These are phyloP conservation scores for Pleurozium schreberi DNA, from an alignment of 225 moss, liverwort and hornwort genomes.

Conservation along the genomic window DNA sequence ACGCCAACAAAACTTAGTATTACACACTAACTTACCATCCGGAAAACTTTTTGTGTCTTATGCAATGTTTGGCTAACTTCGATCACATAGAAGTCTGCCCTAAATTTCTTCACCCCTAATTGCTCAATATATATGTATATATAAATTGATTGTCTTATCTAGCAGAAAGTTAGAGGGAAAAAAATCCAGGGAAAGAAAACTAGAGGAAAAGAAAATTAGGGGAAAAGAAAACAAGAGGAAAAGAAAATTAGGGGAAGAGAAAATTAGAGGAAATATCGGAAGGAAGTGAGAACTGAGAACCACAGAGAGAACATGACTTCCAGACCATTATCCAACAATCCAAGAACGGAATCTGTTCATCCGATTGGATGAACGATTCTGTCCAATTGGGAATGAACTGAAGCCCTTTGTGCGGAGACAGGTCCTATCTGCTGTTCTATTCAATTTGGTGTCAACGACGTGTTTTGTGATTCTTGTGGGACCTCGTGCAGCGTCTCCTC, in stretches of 20 bases:
- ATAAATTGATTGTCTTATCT: too few species aligned
- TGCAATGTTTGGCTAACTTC: background rate
- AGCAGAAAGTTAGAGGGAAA: too few species aligned
- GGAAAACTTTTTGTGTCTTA: background rate
- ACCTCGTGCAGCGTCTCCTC: background rate
- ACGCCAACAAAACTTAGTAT: background rate
- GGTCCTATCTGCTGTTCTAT: background rate
- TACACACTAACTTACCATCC: background rate
- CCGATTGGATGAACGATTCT: background rate
- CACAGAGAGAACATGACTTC: background rate
- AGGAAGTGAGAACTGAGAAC: background rate
- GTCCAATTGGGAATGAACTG: background rate
- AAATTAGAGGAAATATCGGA: background rate
- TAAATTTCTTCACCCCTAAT: background rate
- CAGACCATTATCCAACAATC: background rate
- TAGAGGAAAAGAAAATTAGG: too few species aligned
- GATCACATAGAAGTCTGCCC: too few species aligned
- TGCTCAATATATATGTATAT: too few species aligned
- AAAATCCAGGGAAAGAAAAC: too few species aligned
- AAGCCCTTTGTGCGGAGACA: background rate
- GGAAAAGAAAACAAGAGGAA: too few species aligned
- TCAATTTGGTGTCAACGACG: background rate
- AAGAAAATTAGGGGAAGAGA: too few species aligned
- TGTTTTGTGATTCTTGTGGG: background rate
- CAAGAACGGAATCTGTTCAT: background rate